Evolutionary conservation across 1,284 basidiomycete genomes (phyloP).

Genomic region (Ganoderma sinense): DNA sequence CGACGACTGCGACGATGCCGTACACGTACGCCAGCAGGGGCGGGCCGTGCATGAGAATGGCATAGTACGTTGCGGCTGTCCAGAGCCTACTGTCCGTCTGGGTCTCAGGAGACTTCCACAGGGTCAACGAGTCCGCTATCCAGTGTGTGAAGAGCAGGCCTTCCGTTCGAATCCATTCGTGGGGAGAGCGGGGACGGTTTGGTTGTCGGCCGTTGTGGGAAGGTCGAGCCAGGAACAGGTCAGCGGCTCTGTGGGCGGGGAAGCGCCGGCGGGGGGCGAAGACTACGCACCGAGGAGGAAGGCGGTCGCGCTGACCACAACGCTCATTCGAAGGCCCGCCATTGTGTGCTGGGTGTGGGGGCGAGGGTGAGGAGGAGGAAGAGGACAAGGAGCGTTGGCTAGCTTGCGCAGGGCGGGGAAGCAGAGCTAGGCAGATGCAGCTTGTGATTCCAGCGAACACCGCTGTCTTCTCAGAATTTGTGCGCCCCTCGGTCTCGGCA

Average conservation of each 20-base stretch:
- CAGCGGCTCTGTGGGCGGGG: conserved; percentile 16
- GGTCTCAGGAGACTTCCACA: conserved; percentile 82
- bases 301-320: conserved; percentile 77
- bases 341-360: conserved; percentile 30
- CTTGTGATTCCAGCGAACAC: conserved; percentile 25
- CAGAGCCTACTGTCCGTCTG: conserved; percentile 75
- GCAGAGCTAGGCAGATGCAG: conserved; percentile 17
- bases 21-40: conserved; percentile 61
- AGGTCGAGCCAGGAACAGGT: conserved; percentile 12
- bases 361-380: conserved; percentile 17
- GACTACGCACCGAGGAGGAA: conserved; percentile 74
- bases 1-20: conserved; percentile 59
- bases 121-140: conserved; percentile 85
- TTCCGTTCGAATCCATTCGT: conserved; percentile 37
- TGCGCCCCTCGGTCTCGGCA: neutral
- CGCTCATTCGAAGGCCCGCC: conserved; percentile 67
- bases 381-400: conserved; percentile 11
- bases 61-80: conserved; percentile 82
- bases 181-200: conserved; percentile 2
- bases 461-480: neutral
- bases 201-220: conserved; percentile 20
- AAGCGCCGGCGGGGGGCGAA: conserved; percentile 12
- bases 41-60: conserved; percentile 74
- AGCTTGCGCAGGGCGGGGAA: conserved; percentile 4
- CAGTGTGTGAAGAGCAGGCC: conserved; percentile 85